Conservation (phyloP, 441 rosid genomes). For the Isatis lusitanica region DNA sequence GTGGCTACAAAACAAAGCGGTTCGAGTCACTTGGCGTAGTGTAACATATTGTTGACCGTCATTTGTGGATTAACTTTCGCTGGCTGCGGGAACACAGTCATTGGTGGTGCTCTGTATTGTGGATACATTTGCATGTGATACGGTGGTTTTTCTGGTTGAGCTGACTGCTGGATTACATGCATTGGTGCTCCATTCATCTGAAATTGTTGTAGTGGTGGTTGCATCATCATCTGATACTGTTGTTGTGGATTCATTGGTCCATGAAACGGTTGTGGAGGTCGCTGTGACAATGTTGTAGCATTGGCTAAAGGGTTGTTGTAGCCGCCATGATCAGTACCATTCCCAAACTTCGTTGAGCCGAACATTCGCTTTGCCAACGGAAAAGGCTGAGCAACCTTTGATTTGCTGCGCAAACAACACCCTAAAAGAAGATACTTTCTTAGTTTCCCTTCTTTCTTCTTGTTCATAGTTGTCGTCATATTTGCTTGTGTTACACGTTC, state of each 20-base stretch:
- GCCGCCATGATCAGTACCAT: not conserved
- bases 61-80: not conserved
- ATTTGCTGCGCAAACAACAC: not conserved
- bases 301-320: not conserved
- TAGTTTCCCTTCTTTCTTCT: not conserved
- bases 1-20: not conserved
- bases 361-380: not conserved
- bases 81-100: not conserved
- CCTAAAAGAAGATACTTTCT: not conserved
- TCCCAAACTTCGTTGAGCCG: constrained; percentile 17
- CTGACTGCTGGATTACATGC: not conserved
- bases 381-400: constrained; percentile 16
- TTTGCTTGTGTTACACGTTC: not conserved
- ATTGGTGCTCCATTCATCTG: constrained; percentile 15
- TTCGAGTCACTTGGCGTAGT: constrained; percentile 3
- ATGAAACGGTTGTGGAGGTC: constrained; percentile 3
- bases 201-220: not conserved
- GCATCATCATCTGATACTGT: not conserved
- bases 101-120: not conserved
- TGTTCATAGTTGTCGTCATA: not conserved
- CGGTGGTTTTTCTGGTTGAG: not conserved
- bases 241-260: not conserved
- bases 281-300: not conserved
- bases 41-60: not conserved
- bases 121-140: not conserved